Base-by-base conservation (phyloP, 768 basidiomycete genomes). In the Sutorius australiensis region DNA sequence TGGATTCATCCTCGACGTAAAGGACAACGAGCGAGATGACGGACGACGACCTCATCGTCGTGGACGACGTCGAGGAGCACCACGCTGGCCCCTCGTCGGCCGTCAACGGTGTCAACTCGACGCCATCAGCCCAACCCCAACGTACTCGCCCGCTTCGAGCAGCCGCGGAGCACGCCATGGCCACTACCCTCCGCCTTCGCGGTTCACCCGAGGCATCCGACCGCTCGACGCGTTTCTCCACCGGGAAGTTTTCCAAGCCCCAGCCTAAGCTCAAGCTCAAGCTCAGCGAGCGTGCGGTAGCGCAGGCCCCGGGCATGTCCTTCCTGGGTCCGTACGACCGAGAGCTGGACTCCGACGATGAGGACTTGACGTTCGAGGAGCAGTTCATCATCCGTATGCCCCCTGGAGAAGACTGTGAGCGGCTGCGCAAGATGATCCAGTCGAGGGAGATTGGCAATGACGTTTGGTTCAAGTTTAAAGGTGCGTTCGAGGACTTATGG, bases 401-500 rank as follows among this genome's bases (percentile, higher is more conserved):
- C 0, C 81, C 86, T 9, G 91, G 91, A 2, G 86, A 89, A 56
- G 89, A 92, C 59, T 82, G 83, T 51, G 87, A 92, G 36, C 84
- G 76, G 62, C 63, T 95, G 54, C 81, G 82, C 68, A 91, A 92
- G 75, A 86, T 89, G 80, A 84, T 94, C 32, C 79, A 83, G 47
- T 72, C 84, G 46, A 79, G 92, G 56, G 92, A 95, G 64, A 75
- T 92, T 6, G 66, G 80, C 12, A 84, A 86, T 61, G 95, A 95
- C 60, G 84, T 89, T 12, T 98, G 93, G 90, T 95, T 99, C 80
- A 97, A 95, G 73, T 98, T 99, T 69, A 92, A 97, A 74, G 94
- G 94, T 92, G 62, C 52, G 48, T 50, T 34, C 24, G 28, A 42
- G 32, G 37, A 24, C 13, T 37, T 24, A 3, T 21, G 14, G 27